Conservation (phyloP, 2,329 filamentous ascomycete species). For the Onygenales sp. region DNA sequence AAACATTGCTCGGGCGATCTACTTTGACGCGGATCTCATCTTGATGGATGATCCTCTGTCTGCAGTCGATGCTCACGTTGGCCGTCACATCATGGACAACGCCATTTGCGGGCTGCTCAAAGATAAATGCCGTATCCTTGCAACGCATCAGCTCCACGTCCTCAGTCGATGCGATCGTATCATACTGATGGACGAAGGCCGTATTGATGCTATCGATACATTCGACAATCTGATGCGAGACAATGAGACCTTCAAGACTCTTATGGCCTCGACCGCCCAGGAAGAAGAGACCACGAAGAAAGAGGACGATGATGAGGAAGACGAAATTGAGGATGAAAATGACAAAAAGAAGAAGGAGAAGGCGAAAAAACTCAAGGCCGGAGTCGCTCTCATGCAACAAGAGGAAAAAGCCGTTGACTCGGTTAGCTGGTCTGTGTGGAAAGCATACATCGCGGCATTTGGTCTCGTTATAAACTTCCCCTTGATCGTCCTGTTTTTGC, state of each 20-base stretch:
- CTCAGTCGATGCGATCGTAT: constrained; percentile 84
- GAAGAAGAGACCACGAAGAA: constrained; percentile 41
- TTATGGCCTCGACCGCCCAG: constrained; percentile 73
- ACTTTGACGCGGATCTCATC: constrained; percentile 54
- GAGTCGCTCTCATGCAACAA: constrained; percentile 35
- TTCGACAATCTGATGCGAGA: constrained; percentile 78
- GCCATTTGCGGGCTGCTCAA: constrained; percentile 83
- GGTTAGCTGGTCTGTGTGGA: constrained; percentile 72
- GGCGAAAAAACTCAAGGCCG: constrained; percentile 27
- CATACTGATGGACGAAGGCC: constrained; percentile 83
- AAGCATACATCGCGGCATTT: constrained; percentile 65
- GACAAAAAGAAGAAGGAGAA: constrained; percentile 32
- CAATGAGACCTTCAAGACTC: constrained; percentile 65
- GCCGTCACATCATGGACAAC: constrained; percentile 74
- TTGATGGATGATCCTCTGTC: constrained; percentile 57
- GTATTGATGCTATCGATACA: constrained; percentile 75
- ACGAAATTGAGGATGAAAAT: constrained; percentile 38
- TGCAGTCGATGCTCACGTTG: constrained; percentile 48
- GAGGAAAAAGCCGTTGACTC: constrained; percentile 58
- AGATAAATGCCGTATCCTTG: constrained; percentile 81
- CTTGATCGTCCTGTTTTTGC: constrained; percentile 52
- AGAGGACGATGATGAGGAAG: constrained; percentile 40
- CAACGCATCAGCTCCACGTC: constrained; percentile 92
- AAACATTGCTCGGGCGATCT: constrained; percentile 77
- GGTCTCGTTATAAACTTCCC: constrained; percentile 56